phyloP scores from a whole-genome alignment of 768 basidiomycete species.

The Tremella fuciformis region DNA sequence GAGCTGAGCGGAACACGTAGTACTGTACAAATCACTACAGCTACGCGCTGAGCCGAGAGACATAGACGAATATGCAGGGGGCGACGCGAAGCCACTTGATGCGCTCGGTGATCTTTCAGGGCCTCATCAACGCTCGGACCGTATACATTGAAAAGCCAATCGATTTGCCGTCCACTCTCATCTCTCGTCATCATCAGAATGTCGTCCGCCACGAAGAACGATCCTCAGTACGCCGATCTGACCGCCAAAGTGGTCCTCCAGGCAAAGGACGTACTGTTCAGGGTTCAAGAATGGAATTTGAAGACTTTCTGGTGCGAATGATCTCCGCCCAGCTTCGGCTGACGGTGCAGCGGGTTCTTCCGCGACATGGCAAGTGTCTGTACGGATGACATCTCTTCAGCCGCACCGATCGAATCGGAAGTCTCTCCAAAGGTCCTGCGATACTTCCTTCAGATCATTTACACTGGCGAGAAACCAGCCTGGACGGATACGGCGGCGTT shows the following conservation, averaged over 20 bases:
- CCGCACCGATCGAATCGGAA: not conserved
- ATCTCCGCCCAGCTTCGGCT: not conserved
- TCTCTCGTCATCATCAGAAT: no score
- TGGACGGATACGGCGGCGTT: no score
- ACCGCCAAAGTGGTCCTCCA: not conserved
- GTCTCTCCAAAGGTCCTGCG: slow-evolving; percentile 2
- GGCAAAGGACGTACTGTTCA: not conserved
- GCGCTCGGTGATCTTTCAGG: no score
- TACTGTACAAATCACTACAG: no score
- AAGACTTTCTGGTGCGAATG: not conserved
- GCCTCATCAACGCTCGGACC: no score
- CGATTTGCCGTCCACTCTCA: no score
- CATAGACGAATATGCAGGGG: no score
- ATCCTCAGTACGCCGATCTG: not conserved
- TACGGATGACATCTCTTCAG: no score
- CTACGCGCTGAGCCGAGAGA: no score
- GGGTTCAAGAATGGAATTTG: not conserved
- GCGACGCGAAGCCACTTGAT: no score
- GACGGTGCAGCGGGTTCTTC: not conserved
- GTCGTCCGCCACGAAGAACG: not conserved
- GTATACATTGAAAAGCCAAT: no score
- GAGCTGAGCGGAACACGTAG: no score
- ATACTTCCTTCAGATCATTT: not conserved
- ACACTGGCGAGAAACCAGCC: not conserved
- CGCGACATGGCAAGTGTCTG: not conserved